These are phyloP conservation scores for Reutealis trisperma DNA, from an alignment of 345 rosid genomes.

Conservation along the genomic window DNA sequence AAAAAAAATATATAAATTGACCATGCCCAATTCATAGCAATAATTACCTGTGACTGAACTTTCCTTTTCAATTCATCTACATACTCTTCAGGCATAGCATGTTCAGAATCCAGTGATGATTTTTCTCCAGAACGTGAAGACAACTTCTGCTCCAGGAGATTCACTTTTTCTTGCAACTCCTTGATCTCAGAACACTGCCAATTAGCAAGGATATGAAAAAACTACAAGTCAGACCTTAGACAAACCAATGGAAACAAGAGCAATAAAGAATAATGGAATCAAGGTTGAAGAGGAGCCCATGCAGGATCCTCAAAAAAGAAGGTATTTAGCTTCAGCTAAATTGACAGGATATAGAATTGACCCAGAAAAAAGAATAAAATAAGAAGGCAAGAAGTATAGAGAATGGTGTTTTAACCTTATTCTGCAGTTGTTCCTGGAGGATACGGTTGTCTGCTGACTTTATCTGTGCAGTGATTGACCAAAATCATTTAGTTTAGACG, in stretches of 20 bases:
- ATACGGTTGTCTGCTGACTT: slow-evolving; percentile 96
- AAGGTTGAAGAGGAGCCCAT: not conserved
- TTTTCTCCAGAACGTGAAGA: slow-evolving; percentile 54
- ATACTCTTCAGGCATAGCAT: slow-evolving; percentile 47
- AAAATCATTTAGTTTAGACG: slow-evolving; percentile 29
- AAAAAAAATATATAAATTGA: not conserved
- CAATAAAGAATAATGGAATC: not conserved
- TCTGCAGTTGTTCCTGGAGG: slow-evolving; percentile 94
- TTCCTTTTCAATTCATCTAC: slow-evolving; percentile 71
- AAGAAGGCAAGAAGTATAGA: slow-evolving; percentile 2
- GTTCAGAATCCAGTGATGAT: slow-evolving; percentile 44
- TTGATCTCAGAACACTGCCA: slow-evolving; percentile 78
- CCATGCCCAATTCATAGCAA: slow-evolving; percentile 4
- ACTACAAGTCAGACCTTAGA: slow-evolving; percentile 4
- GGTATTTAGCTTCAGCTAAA: not conserved
- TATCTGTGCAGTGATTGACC: slow-evolving; percentile 52
- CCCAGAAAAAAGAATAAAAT: not conserved
- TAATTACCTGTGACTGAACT: slow-evolving; percentile 73
- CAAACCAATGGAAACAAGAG: not conserved
- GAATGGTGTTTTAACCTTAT: slow-evolving; percentile 53
- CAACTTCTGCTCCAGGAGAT: slow-evolving; percentile 64
- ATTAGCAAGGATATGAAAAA: slow-evolving; percentile 14
- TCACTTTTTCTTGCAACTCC: slow-evolving; percentile 79
- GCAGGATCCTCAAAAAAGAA: slow-evolving; percentile 10
- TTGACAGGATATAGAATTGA: not conserved